phyloP scores from a whole-genome alignment of 2,329 filamentous ascomycete genomes.

The Kalaharituber pfeilii region DNA sequence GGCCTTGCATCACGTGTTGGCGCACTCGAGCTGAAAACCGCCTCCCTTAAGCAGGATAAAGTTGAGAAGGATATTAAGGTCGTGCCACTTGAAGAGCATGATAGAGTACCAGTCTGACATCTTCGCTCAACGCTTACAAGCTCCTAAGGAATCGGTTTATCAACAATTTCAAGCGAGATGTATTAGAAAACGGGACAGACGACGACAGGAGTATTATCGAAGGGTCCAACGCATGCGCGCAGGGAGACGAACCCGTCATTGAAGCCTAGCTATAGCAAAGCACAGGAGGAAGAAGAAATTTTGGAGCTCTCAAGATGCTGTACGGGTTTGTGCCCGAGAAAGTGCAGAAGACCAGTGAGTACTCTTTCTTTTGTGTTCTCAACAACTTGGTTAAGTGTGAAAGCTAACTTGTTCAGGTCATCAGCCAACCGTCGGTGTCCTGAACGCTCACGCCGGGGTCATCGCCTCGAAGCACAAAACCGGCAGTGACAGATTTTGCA shows the following conservation, averaged over 20 bases:
- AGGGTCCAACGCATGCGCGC: no score
- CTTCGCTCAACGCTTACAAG: conserved; percentile 6
- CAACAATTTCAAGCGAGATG: no score
- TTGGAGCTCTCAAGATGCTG: no score
- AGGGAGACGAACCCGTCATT: no score
- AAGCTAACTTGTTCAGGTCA: conserved; percentile 6
- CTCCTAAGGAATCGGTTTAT: no score
- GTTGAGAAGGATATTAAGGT: not conserved
- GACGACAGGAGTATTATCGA: no score
- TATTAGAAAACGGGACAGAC: no score
- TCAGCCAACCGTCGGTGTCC: conserved; percentile 2
- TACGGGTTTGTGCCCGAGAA: not conserved
- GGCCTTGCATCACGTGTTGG: conserved; percentile 1
- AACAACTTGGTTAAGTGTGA: not conserved
- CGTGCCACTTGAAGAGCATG: not conserved
- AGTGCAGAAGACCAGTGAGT: conserved; percentile 6
- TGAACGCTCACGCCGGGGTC: conserved; percentile 6
- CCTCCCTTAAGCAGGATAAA: no score
- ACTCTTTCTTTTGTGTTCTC: conserved; percentile 3
- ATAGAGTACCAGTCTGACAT: conserved; percentile 5
- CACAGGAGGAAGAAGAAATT: not conserved
- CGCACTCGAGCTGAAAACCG: not conserved
- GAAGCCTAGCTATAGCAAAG: not conserved
- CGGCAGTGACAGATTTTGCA: conserved; percentile 5
- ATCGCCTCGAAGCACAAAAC: conserved; percentile 3